phyloP scores from a whole-genome alignment of 139 green algal species.

The Micractinium sp. region DNA sequence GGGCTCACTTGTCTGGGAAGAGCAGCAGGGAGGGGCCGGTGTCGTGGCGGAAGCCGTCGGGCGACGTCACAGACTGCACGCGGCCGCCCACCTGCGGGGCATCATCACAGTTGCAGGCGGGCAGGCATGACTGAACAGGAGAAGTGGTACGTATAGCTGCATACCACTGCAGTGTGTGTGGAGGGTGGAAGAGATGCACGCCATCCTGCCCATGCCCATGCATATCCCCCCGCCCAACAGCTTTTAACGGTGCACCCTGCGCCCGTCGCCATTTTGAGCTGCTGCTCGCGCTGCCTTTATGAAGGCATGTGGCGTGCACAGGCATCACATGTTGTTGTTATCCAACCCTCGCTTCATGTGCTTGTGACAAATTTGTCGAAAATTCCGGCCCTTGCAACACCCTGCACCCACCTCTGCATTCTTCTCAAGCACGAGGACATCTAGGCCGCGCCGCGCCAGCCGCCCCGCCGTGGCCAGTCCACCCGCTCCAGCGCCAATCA shows the following conservation, averaged over 20 bases:
- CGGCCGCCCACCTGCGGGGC: conserved; percentile 54
- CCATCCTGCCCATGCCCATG: too few relatives aligned
- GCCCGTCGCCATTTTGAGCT: too few relatives aligned
- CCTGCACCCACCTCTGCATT: conserved; percentile 47
- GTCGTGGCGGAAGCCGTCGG: conserved; percentile 74
- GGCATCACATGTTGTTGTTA: neutral
- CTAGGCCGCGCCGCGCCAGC: conserved; percentile 53
- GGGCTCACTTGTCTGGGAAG: conserved; percentile 70
- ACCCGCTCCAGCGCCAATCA: conserved; percentile 75
- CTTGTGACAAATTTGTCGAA: neutral
- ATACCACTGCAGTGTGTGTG: neutral
- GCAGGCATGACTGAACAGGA: too few relatives aligned
- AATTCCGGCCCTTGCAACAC: neutral
- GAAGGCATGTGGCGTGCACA: too few relatives aligned
- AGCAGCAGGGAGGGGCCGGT: conserved; percentile 82
- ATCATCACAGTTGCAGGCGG: neutral
- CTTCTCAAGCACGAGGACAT: conserved; percentile 70
- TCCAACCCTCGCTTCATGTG: neutral
- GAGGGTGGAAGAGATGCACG: too few relatives aligned
- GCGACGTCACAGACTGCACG: conserved; percentile 41
- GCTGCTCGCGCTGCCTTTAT: too few relatives aligned
- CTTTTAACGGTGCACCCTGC: neutral
- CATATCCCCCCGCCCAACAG: neutral
- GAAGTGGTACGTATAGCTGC: too few relatives aligned
- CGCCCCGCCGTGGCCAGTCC: conserved; percentile 63